These are phyloP conservation scores for Penicillium sp. DNA, from an alignment of 2,329 filamentous ascomycete genomes.

Conservation along the genomic window DNA sequence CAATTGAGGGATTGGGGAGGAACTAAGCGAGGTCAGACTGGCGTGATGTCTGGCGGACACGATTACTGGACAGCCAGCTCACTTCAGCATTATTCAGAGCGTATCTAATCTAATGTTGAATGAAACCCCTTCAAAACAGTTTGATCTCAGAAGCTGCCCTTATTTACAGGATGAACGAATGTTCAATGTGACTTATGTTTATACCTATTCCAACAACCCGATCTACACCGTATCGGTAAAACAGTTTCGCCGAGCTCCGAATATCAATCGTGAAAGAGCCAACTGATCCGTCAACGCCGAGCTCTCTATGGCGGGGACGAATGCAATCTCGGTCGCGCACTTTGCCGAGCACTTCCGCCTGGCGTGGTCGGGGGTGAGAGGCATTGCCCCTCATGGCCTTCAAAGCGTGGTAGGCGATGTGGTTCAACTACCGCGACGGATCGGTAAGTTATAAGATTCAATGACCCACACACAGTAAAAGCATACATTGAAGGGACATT, in stretches of 20 bases:
- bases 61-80: no score
- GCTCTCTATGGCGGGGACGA: conserved; percentile 13
- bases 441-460: conserved; percentile 25
- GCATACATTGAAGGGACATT: neutral
- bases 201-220: neutral
- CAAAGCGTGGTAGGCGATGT: conserved; percentile 7
- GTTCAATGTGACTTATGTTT: neutral
- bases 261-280: conserved; percentile 1
- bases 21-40: no score
- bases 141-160: no score
- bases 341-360: conserved; percentile 31
- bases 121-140: no score
- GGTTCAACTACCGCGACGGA: conserved; percentile 21
- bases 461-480: neutral
- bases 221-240: neutral
- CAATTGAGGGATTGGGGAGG: no score
- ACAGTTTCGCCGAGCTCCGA: conserved; percentile 1
- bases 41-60: no score
- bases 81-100: no score
- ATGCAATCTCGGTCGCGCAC: conserved; percentile 27
- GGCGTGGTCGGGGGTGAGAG: conserved; percentile 28
- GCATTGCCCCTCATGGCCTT: conserved; percentile 9
- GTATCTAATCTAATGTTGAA: no score
- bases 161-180: neutral
- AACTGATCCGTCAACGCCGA: neutral